phyloP scores from a whole-genome alignment of 2,329 filamentous ascomycete genomes.

The Xylaria sp. region DNA sequence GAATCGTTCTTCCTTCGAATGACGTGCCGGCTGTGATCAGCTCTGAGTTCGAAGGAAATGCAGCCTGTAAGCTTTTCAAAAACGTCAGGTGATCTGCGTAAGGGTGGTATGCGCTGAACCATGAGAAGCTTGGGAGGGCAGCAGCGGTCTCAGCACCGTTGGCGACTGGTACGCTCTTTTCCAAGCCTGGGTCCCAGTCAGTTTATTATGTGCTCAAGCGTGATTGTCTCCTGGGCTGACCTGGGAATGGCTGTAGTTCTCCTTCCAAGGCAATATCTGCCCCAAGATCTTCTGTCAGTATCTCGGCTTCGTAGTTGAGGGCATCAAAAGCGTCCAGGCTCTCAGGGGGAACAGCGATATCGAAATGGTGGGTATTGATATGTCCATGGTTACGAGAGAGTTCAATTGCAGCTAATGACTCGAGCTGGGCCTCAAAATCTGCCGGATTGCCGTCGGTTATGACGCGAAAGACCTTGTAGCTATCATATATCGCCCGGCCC shows the following conservation, averaged over 20 bases:
- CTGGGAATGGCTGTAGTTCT: slow-evolving; percentile 47
- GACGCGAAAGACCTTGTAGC: slow-evolving; percentile 52
- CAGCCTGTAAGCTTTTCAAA: slow-evolving; percentile 58
- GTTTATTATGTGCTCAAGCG: background rate
- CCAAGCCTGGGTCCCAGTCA: slow-evolving; percentile 36
- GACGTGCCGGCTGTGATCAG: slow-evolving; percentile 61
- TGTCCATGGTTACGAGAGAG: slow-evolving; percentile 47
- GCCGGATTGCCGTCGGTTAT: slow-evolving; percentile 42
- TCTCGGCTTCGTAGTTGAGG: slow-evolving; percentile 46
- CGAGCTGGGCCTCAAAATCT: slow-evolving; percentile 46
- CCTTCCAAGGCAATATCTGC: slow-evolving; percentile 50
- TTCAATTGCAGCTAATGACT: slow-evolving; percentile 46
- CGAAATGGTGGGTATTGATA: slow-evolving; percentile 45
- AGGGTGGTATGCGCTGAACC: slow-evolving; percentile 65
- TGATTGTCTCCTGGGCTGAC: slow-evolving; percentile 30
- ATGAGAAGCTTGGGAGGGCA: slow-evolving; percentile 54
- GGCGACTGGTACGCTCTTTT: slow-evolving; percentile 23
- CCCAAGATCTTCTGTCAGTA: slow-evolving; percentile 50
- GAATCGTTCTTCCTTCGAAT: slow-evolving; percentile 63
- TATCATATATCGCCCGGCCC: slow-evolving; percentile 50
- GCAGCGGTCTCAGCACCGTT: slow-evolving; percentile 40
- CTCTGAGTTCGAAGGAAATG: slow-evolving; percentile 60
- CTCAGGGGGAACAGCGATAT: slow-evolving; percentile 51
- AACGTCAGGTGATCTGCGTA: slow-evolving; percentile 65
- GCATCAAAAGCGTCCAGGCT: slow-evolving; percentile 49